These are phyloP conservation scores for Coniochaeta hoffmannii DNA, from an alignment of 2,329 filamentous ascomycete species.

Conservation along the genomic window DNA sequence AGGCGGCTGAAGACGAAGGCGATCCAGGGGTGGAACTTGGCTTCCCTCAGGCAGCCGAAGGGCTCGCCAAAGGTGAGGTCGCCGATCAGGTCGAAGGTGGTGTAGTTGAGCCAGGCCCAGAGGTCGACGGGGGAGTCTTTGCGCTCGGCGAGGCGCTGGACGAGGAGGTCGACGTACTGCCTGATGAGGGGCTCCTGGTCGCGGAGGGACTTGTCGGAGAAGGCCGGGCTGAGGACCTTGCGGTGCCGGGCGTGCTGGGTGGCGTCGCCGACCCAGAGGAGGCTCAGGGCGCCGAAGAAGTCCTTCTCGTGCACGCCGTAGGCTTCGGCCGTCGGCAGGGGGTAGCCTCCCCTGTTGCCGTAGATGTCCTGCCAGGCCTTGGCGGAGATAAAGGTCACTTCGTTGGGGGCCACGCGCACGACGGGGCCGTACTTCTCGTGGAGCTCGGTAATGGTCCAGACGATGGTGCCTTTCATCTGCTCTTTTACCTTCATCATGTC, in stretches of 20 bases:
- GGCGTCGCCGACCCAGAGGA: slow-evolving; percentile 19
- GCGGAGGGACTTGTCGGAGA: slow-evolving; percentile 12
- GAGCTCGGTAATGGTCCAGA: slow-evolving; percentile 9
- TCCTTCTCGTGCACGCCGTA: slow-evolving; percentile 17
- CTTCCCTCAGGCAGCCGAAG: slow-evolving; percentile 28
- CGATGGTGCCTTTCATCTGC: slow-evolving; percentile 6
- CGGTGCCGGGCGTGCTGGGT: slow-evolving; percentile 22
- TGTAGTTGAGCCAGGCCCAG: slow-evolving; percentile 17
- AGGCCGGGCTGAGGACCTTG: slow-evolving; percentile 19
- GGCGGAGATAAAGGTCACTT: slow-evolving; percentile 32
- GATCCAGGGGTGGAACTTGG: slow-evolving; percentile 21
- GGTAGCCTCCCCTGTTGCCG: slow-evolving; percentile 22
- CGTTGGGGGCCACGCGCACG: slow-evolving; percentile 34
- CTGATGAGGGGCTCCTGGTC: slow-evolving; percentile 26
- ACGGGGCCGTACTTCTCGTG: slow-evolving; percentile 21
- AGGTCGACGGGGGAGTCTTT: slow-evolving; percentile 7
- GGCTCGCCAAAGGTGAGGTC: slow-evolving; percentile 39
- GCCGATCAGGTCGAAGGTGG: slow-evolving; percentile 34
- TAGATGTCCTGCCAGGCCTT: slow-evolving; percentile 26
- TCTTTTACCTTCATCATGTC: background rate
- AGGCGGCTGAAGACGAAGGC: slow-evolving; percentile 17
- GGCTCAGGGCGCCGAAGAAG: slow-evolving; percentile 21
- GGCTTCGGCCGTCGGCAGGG: slow-evolving; percentile 10
- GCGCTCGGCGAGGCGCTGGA: slow-evolving; percentile 15
- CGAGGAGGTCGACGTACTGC: slow-evolving; percentile 18